A percentile compares a stretch with the other conserved stretches of the same genome.
phyloP scores from a whole-genome alignment of 2,329 filamentous ascomycete genomes.

The Botrytis hyacinthi region DNA sequence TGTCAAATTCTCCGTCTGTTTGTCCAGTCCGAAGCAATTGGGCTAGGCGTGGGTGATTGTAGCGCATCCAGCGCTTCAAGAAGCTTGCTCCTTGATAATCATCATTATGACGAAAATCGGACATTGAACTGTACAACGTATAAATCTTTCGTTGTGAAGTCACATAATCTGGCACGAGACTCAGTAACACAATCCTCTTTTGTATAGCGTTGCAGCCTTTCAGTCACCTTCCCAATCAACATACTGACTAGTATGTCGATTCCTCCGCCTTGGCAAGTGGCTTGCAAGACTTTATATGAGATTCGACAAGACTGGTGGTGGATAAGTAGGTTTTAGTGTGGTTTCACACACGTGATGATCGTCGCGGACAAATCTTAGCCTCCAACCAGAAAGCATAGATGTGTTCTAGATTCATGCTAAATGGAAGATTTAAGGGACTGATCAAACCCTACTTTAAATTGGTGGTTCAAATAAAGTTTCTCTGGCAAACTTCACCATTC shows the following conservation, averaged over 20 bases:
- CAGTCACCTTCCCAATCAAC: not conserved
- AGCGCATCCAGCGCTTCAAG: not conserved
- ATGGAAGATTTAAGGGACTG: not conserved
- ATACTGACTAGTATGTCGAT: not conserved
- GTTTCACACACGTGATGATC: not conserved
- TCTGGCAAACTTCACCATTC: not conserved
- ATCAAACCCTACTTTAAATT: not conserved
- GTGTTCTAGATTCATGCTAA: conserved; percentile 9
- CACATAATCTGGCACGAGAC: not conserved
- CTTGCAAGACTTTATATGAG: not conserved
- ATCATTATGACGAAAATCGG: not conserved
- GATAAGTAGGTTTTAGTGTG: not conserved
- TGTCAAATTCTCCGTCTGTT: not conserved
- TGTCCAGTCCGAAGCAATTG: not conserved
- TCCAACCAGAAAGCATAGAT: conserved; percentile 10
- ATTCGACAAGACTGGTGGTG: not conserved
- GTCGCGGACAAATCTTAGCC: conserved; percentile 6
- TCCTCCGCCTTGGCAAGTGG: conserved; percentile 7
- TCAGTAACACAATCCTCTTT: not conserved
- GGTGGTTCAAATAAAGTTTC: not conserved
- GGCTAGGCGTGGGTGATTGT: not conserved
- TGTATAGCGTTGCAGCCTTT: not conserved
- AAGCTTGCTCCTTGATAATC: not conserved
- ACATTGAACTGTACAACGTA: not conserved
- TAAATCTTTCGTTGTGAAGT: not conserved